Evolutionary conservation across 1,284 basidiomycete genomes (phyloP).

Genomic region (Coniophora puteana): DNA sequence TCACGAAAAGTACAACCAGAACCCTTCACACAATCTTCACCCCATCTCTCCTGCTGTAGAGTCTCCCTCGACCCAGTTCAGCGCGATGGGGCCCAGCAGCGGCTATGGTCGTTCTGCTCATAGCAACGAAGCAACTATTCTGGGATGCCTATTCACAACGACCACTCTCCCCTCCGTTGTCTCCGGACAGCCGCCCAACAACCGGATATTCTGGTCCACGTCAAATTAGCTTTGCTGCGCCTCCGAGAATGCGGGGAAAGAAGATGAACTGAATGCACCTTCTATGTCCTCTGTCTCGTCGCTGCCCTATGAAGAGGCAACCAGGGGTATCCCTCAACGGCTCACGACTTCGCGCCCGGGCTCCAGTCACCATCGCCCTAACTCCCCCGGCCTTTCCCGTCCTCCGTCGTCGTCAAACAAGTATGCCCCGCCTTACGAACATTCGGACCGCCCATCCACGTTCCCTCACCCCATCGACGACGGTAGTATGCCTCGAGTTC

Average conservation of each 20-base stretch:
- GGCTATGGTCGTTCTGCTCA: conserved; percentile 36
- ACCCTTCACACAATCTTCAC: conserved; percentile 56
- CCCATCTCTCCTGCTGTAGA: conserved; percentile 66
- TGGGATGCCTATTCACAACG: conserved; percentile 58
- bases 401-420: conserved; percentile 58
- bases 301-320: conserved; percentile 63
- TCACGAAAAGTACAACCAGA: conserved; percentile 48
- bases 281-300: conserved; percentile 75
- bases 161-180: conserved; percentile 70
- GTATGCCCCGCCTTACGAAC: conserved; percentile 65
- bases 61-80: conserved; percentile 55
- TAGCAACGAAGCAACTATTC: conserved; percentile 46
- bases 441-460: conserved; percentile 63
- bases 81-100: conserved; percentile 41
- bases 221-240: no score
- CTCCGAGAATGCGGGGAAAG: no score
- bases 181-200: conserved; percentile 77
- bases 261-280: no score
- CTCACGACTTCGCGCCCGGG: conserved; percentile 59
- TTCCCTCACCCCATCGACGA: conserved; percentile 67
- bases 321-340: no score
- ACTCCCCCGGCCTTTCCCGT: conserved; percentile 55
- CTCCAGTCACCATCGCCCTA: conserved; percentile 65
- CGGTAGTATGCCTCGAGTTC: conserved; percentile 56
- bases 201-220: conserved; percentile 85